These are phyloP conservation scores for Phalaenopsis hybrid DNA, from an alignment of 116 monocot genomes.

Conservation along the genomic window DNA sequence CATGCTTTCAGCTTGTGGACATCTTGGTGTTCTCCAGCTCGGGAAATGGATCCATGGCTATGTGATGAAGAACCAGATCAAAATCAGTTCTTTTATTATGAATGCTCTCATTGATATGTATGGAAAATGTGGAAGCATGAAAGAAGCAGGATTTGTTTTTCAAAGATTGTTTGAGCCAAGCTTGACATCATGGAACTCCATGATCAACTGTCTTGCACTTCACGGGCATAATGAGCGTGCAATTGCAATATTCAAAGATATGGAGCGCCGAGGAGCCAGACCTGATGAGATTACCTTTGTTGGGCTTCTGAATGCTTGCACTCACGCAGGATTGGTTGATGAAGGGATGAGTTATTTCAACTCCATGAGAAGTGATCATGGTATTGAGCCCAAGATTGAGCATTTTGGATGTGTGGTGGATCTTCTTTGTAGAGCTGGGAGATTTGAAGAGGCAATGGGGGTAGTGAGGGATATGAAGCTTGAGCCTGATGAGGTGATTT, in stretches of 20 bases:
- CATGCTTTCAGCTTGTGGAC: slow-evolving; percentile 69
- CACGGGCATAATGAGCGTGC: slow-evolving; percentile 61
- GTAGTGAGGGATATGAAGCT: slow-evolving; percentile 59
- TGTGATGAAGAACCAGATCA: slow-evolving; percentile 31
- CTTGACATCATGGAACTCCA: slow-evolving; percentile 83
- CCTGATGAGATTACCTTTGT: slow-evolving; percentile 91
- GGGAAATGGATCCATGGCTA: slow-evolving; percentile 68
- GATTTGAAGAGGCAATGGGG: slow-evolving; percentile 63
- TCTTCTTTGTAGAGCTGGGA: slow-evolving; percentile 75
- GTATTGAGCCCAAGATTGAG: slow-evolving; percentile 56
- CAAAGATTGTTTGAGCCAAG: slow-evolving; percentile 24
- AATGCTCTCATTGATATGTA: slow-evolving; percentile 87
- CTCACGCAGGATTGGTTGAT: slow-evolving; percentile 75
- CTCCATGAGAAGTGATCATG: slow-evolving; percentile 39
- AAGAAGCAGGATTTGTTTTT: slow-evolving; percentile 53
- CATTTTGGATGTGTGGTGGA: slow-evolving; percentile 88
- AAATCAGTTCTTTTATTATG: slow-evolving; percentile 36
- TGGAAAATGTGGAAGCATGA: slow-evolving; percentile 85
- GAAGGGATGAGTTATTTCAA: slow-evolving; percentile 58
- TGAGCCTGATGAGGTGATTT: slow-evolving; percentile 80
- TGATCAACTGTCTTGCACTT: slow-evolving; percentile 85
- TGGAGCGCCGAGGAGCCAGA: slow-evolving; percentile 26
- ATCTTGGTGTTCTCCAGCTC: slow-evolving; percentile 64
- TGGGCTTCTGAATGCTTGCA: slow-evolving; percentile 82
- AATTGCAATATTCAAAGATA: slow-evolving; percentile 35